Evolutionary conservation across 2,329 filamentous ascomycete species (phyloP).

Genomic region (Penicillium digitatum): DNA sequence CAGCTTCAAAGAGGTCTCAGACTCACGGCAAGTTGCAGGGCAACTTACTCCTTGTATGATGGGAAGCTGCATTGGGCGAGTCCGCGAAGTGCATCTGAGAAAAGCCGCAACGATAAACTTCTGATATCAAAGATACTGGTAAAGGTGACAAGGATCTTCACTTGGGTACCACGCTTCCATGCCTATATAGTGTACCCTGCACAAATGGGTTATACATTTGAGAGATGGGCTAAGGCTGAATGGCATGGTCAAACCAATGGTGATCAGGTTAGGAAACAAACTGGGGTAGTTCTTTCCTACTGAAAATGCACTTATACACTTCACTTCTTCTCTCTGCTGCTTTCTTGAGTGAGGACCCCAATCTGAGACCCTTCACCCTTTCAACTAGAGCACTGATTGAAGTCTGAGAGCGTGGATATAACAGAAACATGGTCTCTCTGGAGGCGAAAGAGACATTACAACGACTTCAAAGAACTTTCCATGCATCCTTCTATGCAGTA

Average conservation of each 20-base stretch:
- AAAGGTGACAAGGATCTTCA: not conserved
- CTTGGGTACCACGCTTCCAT: not conserved
- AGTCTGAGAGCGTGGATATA: constrained; percentile 4
- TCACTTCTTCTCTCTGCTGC: not conserved
- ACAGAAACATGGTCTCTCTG: not conserved
- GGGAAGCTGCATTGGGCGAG: constrained; percentile 26
- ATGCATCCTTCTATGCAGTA: constrained; percentile 35
- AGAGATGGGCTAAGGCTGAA: not conserved
- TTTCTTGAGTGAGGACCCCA: not conserved
- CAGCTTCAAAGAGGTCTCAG: constrained; percentile 32
- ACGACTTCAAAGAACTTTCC: constrained; percentile 29
- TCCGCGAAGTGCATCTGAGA: constrained; percentile 13
- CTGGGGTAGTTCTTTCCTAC: not conserved
- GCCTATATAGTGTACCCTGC: not conserved
- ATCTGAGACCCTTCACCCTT: not conserved
- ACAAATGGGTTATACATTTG: not conserved
- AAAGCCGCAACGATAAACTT: constrained; percentile 20
- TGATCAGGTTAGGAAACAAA: not conserved
- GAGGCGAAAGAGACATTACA: not conserved
- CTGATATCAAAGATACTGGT: constrained; percentile 15
- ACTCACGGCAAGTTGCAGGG: constrained; percentile 33
- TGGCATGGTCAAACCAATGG: not conserved
- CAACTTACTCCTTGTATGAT: constrained; percentile 27
- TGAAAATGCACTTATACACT: not conserved
- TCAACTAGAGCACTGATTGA: constrained; percentile 16